Percentiles rank a stretch among this genome's conserved stretches.
Evolutionary conservation across 495 filamentous ascomycete genomes (phyloP).

Genomic region (Pyronema omphalodes): DNA sequence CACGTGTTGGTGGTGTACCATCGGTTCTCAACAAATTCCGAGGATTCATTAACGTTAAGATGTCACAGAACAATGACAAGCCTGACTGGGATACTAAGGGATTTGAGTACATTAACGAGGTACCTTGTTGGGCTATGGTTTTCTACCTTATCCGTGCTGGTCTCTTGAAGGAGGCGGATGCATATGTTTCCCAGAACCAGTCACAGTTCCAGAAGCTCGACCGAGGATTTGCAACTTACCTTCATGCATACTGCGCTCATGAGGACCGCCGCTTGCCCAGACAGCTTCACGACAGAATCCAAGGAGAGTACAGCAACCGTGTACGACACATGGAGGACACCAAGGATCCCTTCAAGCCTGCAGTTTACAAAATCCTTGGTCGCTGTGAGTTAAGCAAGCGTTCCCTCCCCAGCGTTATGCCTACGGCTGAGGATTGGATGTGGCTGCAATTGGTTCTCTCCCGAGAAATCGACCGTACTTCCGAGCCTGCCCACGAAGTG

Average conservation of each 20-base stretch:
- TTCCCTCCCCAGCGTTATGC: conserved; percentile 59
- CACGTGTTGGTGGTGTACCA: conserved; percentile 74
- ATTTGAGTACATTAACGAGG: conserved; percentile 20
- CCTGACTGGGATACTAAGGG: conserved; percentile 21
- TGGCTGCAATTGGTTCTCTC: conserved; percentile 92
- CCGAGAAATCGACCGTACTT: conserved; percentile 61
- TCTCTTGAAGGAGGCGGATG: conserved; percentile 61
- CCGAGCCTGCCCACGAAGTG: conserved; percentile 70
- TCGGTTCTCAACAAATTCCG: conserved; percentile 75
- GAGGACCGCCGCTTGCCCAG: conserved; percentile 53
- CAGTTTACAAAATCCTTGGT: conserved; percentile 93
- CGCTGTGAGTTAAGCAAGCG: conserved; percentile 73
- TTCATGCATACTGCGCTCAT: conserved; percentile 56
- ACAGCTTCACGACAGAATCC: conserved; percentile 67
- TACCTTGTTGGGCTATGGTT: conserved; percentile 65
- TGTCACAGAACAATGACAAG: conserved; percentile 14
- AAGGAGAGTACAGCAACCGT: conserved; percentile 72
- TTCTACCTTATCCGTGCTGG: conserved; percentile 85
- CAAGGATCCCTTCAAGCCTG: conserved; percentile 87
- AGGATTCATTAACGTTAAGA: conserved; percentile 49
- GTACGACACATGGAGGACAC: conserved; percentile 66
- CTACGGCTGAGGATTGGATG: conserved; percentile 82
- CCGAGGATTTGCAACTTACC: conserved; percentile 74
- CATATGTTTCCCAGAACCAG: conserved; percentile 63
- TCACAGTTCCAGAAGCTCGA: conserved; percentile 72